A percentile compares a stretch with the other conserved stretches of the same genome.
These are phyloP conservation scores for Russula sp. DNA, from an alignment of 768 basidiomycete species.

Conservation along the genomic window DNA sequence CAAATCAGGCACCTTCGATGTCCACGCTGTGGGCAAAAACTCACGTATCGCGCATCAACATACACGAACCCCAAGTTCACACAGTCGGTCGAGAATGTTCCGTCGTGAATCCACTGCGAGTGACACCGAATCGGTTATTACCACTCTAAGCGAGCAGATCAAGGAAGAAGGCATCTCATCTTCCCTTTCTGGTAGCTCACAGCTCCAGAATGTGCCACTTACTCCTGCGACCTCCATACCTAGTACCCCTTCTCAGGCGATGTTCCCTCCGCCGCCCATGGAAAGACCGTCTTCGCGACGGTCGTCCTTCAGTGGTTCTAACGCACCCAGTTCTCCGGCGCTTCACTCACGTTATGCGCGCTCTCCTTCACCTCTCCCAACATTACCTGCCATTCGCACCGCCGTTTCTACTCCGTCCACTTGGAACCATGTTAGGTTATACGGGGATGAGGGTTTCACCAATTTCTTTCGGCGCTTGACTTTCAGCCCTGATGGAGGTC, in stretches of 20 bases:
- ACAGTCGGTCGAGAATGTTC: constrained; percentile 55
- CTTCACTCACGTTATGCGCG: constrained; percentile 64
- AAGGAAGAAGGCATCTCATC: constrained; percentile 47
- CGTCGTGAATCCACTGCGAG: constrained; percentile 72
- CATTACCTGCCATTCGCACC: constrained; percentile 88
- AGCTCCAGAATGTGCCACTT: constrained; percentile 44
- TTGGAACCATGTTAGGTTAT: constrained; percentile 75
- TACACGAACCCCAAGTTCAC: constrained; percentile 63
- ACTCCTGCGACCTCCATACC: constrained; percentile 69
- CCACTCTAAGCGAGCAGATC: constrained; percentile 51
- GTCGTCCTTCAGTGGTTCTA: constrained; percentile 73
- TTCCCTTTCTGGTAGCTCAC: constrained; percentile 33
- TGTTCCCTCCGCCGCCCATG: constrained; percentile 63
- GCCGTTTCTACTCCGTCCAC: constrained; percentile 47
- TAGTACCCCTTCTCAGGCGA: constrained; percentile 58
- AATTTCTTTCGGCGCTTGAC: constrained; percentile 94
- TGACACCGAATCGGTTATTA: constrained; percentile 65
- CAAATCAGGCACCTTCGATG: constrained; percentile 80
- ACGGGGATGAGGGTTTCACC: constrained; percentile 92
- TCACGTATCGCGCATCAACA: constrained; percentile 70
- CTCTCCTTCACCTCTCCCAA: constrained; percentile 87
- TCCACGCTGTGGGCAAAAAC: constrained; percentile 89
- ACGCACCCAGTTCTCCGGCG: constrained; percentile 70
- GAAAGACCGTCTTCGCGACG: constrained; percentile 62
- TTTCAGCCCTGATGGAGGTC: constrained; percentile 92